A percentile compares a stretch with the other conserved stretches of the same genome.
Evolutionary conservation across 2,329 filamentous ascomycete species (phyloP).

Genomic region (Aspergillus pseudotamarii): DNA sequence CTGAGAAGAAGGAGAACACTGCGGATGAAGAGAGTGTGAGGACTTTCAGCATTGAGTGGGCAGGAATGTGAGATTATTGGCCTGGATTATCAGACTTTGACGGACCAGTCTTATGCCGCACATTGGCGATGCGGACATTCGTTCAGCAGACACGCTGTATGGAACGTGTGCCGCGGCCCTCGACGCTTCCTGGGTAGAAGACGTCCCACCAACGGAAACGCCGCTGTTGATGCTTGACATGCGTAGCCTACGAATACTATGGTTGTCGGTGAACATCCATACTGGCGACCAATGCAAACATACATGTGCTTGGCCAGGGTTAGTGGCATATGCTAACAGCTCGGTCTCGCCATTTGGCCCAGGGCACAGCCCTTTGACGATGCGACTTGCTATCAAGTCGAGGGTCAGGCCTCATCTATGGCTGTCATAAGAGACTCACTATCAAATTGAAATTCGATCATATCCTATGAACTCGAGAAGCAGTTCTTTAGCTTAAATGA

Average conservation of each 20-base stretch:
- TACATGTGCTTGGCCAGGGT: not conserved
- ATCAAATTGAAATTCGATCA: not conserved
- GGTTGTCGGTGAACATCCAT: not conserved
- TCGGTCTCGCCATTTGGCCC: not conserved
- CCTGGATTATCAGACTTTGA: not conserved
- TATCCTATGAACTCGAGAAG: not conserved
- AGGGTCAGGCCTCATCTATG: not conserved
- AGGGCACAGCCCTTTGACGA: not conserved
- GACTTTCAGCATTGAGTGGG: conserved; percentile 90
- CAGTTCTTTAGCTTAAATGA: not conserved
- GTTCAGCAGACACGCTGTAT: not conserved
- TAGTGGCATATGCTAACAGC: not conserved
- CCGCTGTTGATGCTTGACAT: not conserved
- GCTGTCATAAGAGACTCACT: not conserved
- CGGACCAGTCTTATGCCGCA: not conserved
- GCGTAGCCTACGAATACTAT: not conserved
- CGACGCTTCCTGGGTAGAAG: not conserved
- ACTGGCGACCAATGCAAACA: not conserved
- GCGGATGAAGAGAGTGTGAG: conserved; percentile 53
- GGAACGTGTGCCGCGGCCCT: not conserved
- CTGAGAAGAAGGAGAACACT: conserved; percentile 46
- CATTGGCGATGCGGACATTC: not conserved
- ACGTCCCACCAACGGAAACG: not conserved
- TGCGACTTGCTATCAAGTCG: not conserved
- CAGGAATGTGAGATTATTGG: conserved; percentile 69